Evolutionary conservation across 164 flowering plant genomes (phyloP), one percentile per base, ranked within the genome.

Genomic region (Piper betle): DNA sequence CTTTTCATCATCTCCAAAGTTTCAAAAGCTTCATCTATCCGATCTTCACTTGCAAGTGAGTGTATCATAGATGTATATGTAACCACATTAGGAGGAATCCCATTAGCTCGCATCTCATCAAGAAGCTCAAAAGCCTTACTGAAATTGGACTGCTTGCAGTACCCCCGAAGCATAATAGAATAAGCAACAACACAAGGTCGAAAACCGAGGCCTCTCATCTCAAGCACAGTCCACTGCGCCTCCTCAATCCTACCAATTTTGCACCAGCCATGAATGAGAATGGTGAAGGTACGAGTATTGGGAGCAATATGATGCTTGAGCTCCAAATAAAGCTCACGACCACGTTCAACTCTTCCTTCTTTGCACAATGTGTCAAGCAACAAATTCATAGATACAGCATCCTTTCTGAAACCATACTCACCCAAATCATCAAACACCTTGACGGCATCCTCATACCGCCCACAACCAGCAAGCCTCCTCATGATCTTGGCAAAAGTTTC

Each of bases 311-410:
- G 77, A 38, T 74, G 41, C 42, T 85, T 90, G n/a, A 90, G 78
- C 66, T 78, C 79, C 66, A 82, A 16, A 64, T 66, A 87, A 13
- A 87, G 50, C 15, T 62, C 71, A 13, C 88, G 90, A 6, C 94
- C 94, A 64, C 74, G 80, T 69, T 79, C 81, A 38, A 87, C 97
- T 62, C 64, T 82, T 37, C 54, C 63, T 71, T 81, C 94, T 69
- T 87, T 87, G 79, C 92, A 85, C 59, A 87, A 91, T 33, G 94
- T 81, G 66, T 84, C 92, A 48, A 90, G 86, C 72, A 90, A 73
- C 59, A 87, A 37, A 62, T 87, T 90, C 97, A 90, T 84, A 5
- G 90, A 69, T 50, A 85, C 88, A 0, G 85, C 80, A 66, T 85
- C 77, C 75, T 83, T 85, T 71, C 79, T 74, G 73, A 88, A 71